phyloP scores from a whole-genome alignment of 2,329 filamentous ascomycete species.

The Phyllosticta citribraziliensis region DNA sequence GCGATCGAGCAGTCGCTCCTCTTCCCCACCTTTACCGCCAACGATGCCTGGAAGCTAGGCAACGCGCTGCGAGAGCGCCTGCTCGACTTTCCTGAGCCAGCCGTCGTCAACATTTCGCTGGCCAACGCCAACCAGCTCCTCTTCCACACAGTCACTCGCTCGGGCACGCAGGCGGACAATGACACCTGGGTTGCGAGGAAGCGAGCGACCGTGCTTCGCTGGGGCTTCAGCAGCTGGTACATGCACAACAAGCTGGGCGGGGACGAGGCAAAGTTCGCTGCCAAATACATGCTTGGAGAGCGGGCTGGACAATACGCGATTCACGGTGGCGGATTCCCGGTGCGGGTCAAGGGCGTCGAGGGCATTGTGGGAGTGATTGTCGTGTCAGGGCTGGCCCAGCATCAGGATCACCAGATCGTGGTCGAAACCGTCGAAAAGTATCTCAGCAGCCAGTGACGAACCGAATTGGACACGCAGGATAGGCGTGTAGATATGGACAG shows the following conservation, averaged over 20 bases:
- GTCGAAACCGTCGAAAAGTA: slow-evolving; percentile 56
- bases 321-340: slow-evolving; percentile 66
- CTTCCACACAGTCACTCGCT: slow-evolving; percentile 59
- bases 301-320: slow-evolving; percentile 58
- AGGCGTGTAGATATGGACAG: neutral
- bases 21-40: slow-evolving; percentile 50
- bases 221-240: slow-evolving; percentile 60
- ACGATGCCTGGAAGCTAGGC: slow-evolving; percentile 57
- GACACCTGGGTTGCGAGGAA: slow-evolving; percentile 56
- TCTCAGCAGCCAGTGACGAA: slow-evolving; percentile 16
- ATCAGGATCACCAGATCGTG: slow-evolving; percentile 69
- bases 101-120: slow-evolving; percentile 56
- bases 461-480: neutral
- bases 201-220: slow-evolving; percentile 60
- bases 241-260: slow-evolving; percentile 58
- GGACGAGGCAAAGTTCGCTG: slow-evolving; percentile 55
- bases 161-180: slow-evolving; percentile 61
- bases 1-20: slow-evolving; percentile 33
- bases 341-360: slow-evolving; percentile 63
- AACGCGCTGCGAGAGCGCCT: slow-evolving; percentile 55
- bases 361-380: slow-evolving; percentile 66
- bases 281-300: slow-evolving; percentile 52
- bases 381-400: slow-evolving; percentile 65
- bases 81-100: slow-evolving; percentile 41
- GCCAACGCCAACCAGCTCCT: slow-evolving; percentile 49